phyloP scores from a whole-genome alignment of 164 flowering plant species.

The Amborella trichopoda region DNA sequence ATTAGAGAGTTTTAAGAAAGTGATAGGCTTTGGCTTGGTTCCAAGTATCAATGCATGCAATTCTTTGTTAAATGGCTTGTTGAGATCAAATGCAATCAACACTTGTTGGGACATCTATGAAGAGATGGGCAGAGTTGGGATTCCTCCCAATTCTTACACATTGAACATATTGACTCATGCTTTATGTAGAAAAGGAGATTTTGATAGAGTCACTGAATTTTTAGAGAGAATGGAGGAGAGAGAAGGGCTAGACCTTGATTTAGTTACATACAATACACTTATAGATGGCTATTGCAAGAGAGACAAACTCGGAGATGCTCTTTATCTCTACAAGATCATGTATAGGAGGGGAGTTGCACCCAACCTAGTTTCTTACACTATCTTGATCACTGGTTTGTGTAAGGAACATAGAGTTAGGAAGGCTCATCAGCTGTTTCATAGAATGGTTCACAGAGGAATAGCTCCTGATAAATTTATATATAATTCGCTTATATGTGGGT shows the following conservation, averaged over 20 bases:
- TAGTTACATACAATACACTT: constrained; percentile 85
- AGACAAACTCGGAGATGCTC: constrained; percentile 61
- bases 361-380: constrained; percentile 65
- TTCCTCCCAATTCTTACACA: constrained; percentile 45
- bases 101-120: constrained; percentile 64
- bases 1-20: constrained; percentile 35
- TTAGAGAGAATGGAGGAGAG: constrained; percentile 89
- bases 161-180: constrained; percentile 77
- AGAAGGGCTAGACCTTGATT: constrained; percentile 82
- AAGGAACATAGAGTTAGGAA: constrained; percentile 45
- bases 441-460: constrained; percentile 59
- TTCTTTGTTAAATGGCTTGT: constrained; percentile 51
- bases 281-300: constrained; percentile 57
- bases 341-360: constrained; percentile 52
- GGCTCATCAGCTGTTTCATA: constrained; percentile 65
- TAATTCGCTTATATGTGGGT: constrained; percentile 68
- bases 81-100: constrained; percentile 27
- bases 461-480: constrained; percentile 49
- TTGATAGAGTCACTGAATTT: constrained; percentile 50
- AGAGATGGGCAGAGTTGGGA: constrained; percentile 52
- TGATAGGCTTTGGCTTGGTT: constrained; percentile 36
- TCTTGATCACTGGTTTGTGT: constrained; percentile 69
- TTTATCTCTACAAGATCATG: constrained; percentile 78
- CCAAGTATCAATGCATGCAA: constrained; percentile 56
- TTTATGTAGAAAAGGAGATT: constrained; percentile 52